phyloP scores from a whole-genome alignment of 352 stramenopile genomes.

The Globisporangium carolinianum region DNA sequence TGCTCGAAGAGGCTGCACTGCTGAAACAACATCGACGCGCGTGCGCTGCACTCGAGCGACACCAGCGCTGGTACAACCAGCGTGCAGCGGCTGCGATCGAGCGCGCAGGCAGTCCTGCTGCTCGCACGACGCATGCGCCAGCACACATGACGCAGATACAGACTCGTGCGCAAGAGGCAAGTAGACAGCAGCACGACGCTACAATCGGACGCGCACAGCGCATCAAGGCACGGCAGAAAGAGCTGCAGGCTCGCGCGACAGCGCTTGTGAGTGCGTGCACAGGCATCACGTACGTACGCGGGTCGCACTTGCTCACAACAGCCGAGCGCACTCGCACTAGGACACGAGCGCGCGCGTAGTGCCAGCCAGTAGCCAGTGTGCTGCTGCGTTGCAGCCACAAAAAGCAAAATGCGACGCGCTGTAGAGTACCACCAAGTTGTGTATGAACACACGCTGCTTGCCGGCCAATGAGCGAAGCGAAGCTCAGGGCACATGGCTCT shows the following conservation, averaged over 20 bases:
- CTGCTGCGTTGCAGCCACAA: too few species aligned
- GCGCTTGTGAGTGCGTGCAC: slow-evolving; percentile 16
- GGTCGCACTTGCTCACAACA: slow-evolving; percentile 37
- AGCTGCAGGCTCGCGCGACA: slow-evolving; percentile 21
- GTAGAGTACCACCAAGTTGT: too few species aligned
- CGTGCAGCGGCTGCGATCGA: neutral
- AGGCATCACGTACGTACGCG: slow-evolving; percentile 24
- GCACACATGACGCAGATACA: slow-evolving; percentile 17
- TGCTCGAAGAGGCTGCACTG: slow-evolving; percentile 15
- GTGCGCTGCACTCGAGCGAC: slow-evolving; percentile 12
- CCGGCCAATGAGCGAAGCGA: too few species aligned
- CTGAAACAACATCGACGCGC: slow-evolving; percentile 12
- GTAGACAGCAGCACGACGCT: neutral
- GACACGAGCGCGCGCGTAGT: neutral
- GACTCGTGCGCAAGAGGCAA: neutral
- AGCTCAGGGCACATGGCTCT: too few species aligned
- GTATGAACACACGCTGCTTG: too few species aligned
- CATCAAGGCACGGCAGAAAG: slow-evolving; percentile 12
- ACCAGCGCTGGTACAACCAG: slow-evolving; percentile 35
- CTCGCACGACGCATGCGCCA: slow-evolving; percentile 4
- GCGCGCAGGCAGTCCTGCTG: neutral
- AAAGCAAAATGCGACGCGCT: too few species aligned
- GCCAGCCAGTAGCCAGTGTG: neutral
- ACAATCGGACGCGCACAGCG: neutral
- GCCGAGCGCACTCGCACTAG: neutral